Evolutionary conservation across 345 rosid genomes (phyloP), one percentile per base, ranked within the genome.

Genomic region (Rhodomyrtus tomentosa): DNA sequence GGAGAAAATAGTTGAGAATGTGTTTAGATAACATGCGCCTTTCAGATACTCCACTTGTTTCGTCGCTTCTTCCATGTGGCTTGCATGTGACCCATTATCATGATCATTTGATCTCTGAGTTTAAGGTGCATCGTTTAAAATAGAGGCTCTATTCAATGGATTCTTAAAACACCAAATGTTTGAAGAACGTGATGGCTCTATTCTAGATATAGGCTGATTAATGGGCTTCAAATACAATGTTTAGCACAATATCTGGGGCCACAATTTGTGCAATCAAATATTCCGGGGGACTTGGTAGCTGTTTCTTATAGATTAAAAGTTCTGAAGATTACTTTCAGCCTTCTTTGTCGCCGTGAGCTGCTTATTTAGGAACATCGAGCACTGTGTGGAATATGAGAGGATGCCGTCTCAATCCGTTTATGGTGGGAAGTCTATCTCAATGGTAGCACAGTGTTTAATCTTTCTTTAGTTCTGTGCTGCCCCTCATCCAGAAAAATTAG

Each of bases 1-100:
- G 81, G 87, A 89, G 82, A 88, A 91, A n/a, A 86, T 93, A 50
- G 93, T 94, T 50, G 97, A 90, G 87, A 84, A 84, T 86, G 94
- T 94, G 42, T 89, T 93, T 3, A 22, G 12, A 51, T 21, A 29
- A 59, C 38, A 14, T 0, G 18, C 14, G 50, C 32, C 10, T 83
- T 38, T 38, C 5, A 38, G 3, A 38, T 38, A 5, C 3, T 38
- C 40, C 3, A 5, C 40, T 38, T 38, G 40, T 38, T 38, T 38
- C 40, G 3, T 38, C 5, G 40, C 40, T 38, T 38, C 40, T 38
- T 38, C 40, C 40, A 38, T 38, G 40, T 38, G 5, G 40, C 40
- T 38, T 38, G 3, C 12, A 0, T 1, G 27, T 0, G 18, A 3
- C n/a, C n/a, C n/a, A 58, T 58, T 58, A 27, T 27, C 72, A 6